Base-by-base conservation (phyloP, 1,139 yeast genomes). In the Geotrichum restrictum region DNA sequence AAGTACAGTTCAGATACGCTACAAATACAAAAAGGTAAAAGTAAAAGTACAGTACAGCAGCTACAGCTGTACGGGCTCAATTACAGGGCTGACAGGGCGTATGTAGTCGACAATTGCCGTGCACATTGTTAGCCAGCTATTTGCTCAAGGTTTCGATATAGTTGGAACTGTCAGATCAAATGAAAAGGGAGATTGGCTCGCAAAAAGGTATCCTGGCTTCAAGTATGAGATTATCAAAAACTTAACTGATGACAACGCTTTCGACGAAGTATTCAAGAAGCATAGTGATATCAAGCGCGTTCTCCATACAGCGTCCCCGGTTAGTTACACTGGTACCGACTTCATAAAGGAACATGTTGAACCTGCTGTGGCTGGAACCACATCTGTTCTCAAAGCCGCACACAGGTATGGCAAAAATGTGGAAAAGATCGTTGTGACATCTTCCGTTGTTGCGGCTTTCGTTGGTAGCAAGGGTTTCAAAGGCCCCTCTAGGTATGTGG, bases 161-260 rank as follows among this genome's bases (percentile, higher is more conserved):
- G 70, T 82, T 21, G 86, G 85, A 8, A 74, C 83, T 1, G 86
- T 79, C 1, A 72, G 88, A 63, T 69, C 79, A 1, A 69, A 70
- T 43, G 70, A 64, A 0, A 78, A 79, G 62, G 83, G 81, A 13
- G 77, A 75, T 32, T 69, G 67, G 49, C 70, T 75, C 60, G 59
- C 49, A n/a, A 64, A 55, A 61, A 67, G 56, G 58, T 66, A 37
- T 21, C 49, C 49, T 8, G 49, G 49, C 13, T 39, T 79, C 56
- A 54, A 68, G 38, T 74, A 73, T 59, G 48, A 21, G 3, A 41
- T 79, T 29, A 83, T 82, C 16, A 62, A 67, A 14, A 77, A 74
- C 52, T 60, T 74, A 32, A 62, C 64, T 4, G 59, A 56, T 1
- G 58, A 58, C 7, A 66, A 65, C 36, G 74, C 78, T 1, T 74